Percentiles rank a stretch among this genome's conserved stretches.
These are phyloP conservation scores for Fomes fomentarius DNA, from an alignment of 1,284 basidiomycete species.

Conservation along the genomic window DNA sequence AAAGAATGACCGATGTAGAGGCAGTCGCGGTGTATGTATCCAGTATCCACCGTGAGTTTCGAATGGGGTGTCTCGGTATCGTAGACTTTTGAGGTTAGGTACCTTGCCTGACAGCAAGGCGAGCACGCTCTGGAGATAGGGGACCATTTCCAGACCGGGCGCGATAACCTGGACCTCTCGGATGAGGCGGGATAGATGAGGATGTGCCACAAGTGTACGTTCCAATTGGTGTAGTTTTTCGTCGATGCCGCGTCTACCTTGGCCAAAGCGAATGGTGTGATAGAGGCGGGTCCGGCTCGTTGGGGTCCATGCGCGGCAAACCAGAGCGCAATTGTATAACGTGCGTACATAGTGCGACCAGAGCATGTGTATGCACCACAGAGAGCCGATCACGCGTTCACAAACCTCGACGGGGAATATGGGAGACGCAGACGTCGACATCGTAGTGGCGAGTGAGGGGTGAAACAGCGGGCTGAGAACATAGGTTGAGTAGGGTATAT, in stretches of 20 bases:
- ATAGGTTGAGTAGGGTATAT: no score
- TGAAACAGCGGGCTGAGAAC: no score
- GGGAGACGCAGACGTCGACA: background rate
- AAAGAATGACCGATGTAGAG: background rate
- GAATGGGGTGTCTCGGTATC: background rate
- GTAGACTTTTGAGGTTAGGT: background rate
- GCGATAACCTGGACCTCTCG: background rate
- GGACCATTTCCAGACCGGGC: background rate
- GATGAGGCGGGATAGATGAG: background rate
- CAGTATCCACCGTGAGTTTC: background rate
- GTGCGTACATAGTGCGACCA: background rate
- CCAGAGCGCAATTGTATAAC: background rate
- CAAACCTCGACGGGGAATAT: background rate
- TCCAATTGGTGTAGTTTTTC: background rate
- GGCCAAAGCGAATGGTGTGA: background rate
- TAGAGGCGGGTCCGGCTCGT: background rate
- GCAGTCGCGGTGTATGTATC: background rate
- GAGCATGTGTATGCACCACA: background rate
- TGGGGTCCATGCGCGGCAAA: background rate
- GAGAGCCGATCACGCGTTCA: background rate
- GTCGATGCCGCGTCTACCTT: background rate
- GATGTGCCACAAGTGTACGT: background rate
- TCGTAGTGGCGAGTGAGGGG: background rate
- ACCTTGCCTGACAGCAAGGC: background rate
- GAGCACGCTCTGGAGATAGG: background rate